Evolutionary conservation across 129 eudicot genomes (phyloP).

Genomic region (Flaveria bidentis): DNA sequence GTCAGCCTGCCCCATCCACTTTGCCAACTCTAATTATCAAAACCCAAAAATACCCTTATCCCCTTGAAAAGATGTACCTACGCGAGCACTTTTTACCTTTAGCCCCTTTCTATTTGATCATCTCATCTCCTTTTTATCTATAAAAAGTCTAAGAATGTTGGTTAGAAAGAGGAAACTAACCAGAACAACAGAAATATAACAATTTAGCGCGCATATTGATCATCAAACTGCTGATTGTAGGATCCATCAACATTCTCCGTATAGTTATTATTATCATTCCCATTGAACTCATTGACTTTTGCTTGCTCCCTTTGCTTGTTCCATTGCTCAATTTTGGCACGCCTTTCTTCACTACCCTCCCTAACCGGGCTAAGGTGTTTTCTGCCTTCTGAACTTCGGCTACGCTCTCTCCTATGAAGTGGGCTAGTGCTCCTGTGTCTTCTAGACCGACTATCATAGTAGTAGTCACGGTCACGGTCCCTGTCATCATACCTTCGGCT

Average conservation of each 20-base stretch:
- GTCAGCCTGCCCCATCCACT: not conserved
- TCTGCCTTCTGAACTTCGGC: slow-evolving; percentile 68
- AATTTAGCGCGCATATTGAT: slow-evolving; percentile 43
- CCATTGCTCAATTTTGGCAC: slow-evolving; percentile 95
- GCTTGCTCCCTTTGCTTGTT: slow-evolving; percentile 75
- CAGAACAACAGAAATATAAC: slow-evolving; percentile 29
- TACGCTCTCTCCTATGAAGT: slow-evolving; percentile 57
- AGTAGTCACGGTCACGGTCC: slow-evolving; percentile 41
- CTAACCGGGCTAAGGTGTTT: slow-evolving; percentile 72
- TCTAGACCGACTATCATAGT: slow-evolving; percentile 70
- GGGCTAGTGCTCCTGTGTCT: slow-evolving; percentile 75
- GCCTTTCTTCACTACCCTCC: slow-evolving; percentile 91
- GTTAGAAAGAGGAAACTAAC: slow-evolving; percentile 50
- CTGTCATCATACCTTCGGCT: slow-evolving; percentile 76
- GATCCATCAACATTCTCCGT: slow-evolving; percentile 38
- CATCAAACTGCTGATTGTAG: slow-evolving; percentile 23
- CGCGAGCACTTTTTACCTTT: not conserved
- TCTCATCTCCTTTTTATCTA: not conserved
- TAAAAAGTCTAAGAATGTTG: not conserved
- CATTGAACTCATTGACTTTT: slow-evolving; percentile 35
- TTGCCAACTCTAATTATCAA: slow-evolving; percentile 11
- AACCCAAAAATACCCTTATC: not conserved
- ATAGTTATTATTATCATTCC: slow-evolving; percentile 24
- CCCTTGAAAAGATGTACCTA: not conserved
- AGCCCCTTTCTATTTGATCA: not conserved